Evolutionary conservation across 1,139 yeast species (phyloP), one percentile per base, ranked within the genome.

Genomic region (Wickerhamomyces sp.): DNA sequence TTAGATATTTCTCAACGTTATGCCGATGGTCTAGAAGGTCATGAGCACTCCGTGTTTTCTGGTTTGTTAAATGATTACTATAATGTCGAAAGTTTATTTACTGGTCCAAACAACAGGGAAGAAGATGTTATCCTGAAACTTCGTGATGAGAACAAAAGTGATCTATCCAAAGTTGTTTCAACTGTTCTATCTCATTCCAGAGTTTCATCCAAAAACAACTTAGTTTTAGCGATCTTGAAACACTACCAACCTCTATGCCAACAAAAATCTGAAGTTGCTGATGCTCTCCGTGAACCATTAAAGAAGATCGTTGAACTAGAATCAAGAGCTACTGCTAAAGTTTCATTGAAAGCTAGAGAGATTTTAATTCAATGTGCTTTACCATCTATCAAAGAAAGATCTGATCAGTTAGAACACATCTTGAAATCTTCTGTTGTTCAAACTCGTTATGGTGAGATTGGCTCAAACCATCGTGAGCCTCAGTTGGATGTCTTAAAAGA

Each of bases 351-450:
- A 64, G 97, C 97, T 1, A 81, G 97, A 63, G 99, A 94, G 67
- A 85, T 92, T 48, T 77, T 92, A 57, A 92, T 92, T 55, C 96
- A 90, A 70, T 90, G 97, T 61, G 88, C 97, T 31, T 74, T 92
- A 65, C 98, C 99, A 34, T 89, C 97, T 6, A 82, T 89, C 49
- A 82, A 86, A 64, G 98, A 92, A 68, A 83, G 98, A 68, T 84
- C 96, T 20, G 97, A 90, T 60, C 98, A 94, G 70, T 76, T 92
- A 59, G 97, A 92, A 67, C 97, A 90, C 63, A 92, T 92, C 55
- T 76, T 92, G 64, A 81, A 90, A 63, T 81, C 95, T 15, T 81
- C 97, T 32, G 97, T 92, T 36, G 87, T 90, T 54, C 89, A 86
- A 56, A 78, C 95, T 28, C 74, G 83, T 21, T 92, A 90, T 58